Conservation (phyloP, 2,329 filamentous ascomycete species). For the Bisporella sp. region DNA sequence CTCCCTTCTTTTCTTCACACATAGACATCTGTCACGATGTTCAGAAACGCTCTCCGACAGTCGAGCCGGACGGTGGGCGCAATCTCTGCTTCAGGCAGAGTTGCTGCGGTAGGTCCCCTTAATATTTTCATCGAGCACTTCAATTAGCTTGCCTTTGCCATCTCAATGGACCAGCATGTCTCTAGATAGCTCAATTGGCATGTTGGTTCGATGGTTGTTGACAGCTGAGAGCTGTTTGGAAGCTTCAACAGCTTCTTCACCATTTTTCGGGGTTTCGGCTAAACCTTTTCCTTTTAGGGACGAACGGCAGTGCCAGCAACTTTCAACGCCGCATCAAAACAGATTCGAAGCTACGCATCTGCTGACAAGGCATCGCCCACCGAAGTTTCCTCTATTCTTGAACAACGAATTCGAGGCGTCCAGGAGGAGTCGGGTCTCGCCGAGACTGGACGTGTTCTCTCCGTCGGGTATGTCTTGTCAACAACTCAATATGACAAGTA, state of each 20-base stretch:
- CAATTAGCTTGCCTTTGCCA: conserved; percentile 16
- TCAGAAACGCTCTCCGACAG: conserved; percentile 97
- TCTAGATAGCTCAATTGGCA: conserved; percentile 25
- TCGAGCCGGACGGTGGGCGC: conserved; percentile 91
- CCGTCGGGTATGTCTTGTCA: conserved; percentile 77
- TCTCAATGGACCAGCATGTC: no score
- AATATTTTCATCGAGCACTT: conserved; percentile 29
- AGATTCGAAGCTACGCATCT: conserved; percentile 80
- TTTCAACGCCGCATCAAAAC: conserved; percentile 63
- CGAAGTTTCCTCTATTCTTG: conserved; percentile 98
- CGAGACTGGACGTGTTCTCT: conserved; percentile 98
- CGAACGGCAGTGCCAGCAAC: conserved; percentile 79
- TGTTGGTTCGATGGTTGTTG: conserved; percentile 21
- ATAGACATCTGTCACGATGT: conserved; percentile 66
- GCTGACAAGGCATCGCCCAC: conserved; percentile 94
- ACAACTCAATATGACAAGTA: not conserved
- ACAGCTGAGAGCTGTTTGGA: conserved; percentile 33
- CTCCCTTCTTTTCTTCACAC: conserved; percentile 43
- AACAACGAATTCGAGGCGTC: conserved; percentile 98
- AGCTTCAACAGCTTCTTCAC: conserved; percentile 26
- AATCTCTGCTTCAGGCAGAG: conserved; percentile 85
- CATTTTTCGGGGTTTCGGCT: conserved; percentile 45
- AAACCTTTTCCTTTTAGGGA: conserved; percentile 58
- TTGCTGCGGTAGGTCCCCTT: conserved; percentile 80
- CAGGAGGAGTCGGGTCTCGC: conserved; percentile 94